phyloP scores from a whole-genome alignment of 2,329 filamentous ascomycete species.

The Aspergillus pseudoglaucus region DNA sequence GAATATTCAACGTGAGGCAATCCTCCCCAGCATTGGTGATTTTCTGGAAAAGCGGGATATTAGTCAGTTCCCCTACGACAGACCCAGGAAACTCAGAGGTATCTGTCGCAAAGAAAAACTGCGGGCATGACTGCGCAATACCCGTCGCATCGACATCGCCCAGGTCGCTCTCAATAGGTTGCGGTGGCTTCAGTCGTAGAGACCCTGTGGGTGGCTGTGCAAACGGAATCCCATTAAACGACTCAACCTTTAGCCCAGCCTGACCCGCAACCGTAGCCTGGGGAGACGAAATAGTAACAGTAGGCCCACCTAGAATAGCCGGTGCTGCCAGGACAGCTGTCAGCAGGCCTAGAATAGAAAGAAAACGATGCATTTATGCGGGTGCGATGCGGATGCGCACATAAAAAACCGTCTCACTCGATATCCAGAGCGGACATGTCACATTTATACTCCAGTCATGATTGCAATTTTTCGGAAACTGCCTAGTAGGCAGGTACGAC shows the following conservation, averaged over 20 bases:
- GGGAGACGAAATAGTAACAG: slow-evolving; percentile 48
- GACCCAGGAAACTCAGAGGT: slow-evolving; percentile 35
- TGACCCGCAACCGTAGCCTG: slow-evolving; percentile 46
- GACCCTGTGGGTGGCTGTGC: slow-evolving; percentile 61
- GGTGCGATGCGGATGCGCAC: not conserved
- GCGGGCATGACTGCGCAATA: slow-evolving; percentile 59
- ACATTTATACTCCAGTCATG: too few relatives aligned
- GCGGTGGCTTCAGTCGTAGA: slow-evolving; percentile 64
- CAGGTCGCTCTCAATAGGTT: slow-evolving; percentile 50
- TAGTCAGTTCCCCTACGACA: slow-evolving; percentile 46
- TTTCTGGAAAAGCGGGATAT: slow-evolving; percentile 53
- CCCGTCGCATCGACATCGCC: slow-evolving; percentile 58
- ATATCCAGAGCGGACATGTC: too few relatives aligned
- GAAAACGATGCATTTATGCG: slow-evolving; percentile 1
- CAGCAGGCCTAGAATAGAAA: slow-evolving; percentile 4
- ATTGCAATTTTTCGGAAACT: too few relatives aligned
- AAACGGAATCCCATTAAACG: slow-evolving; percentile 69
- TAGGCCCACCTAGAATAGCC: slow-evolving; percentile 41
- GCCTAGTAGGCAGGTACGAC: too few relatives aligned
- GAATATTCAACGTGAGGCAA: slow-evolving; percentile 57
- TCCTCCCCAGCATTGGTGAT: slow-evolving; percentile 54
- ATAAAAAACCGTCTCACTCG: too few relatives aligned
- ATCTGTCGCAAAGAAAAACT: slow-evolving; percentile 57
- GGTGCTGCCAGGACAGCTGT: slow-evolving; percentile 11
- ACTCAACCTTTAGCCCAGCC: slow-evolving; percentile 49